phyloP scores from a whole-genome alignment of 2,329 filamentous ascomycete species.

The Colletotrichum falcatum region DNA sequence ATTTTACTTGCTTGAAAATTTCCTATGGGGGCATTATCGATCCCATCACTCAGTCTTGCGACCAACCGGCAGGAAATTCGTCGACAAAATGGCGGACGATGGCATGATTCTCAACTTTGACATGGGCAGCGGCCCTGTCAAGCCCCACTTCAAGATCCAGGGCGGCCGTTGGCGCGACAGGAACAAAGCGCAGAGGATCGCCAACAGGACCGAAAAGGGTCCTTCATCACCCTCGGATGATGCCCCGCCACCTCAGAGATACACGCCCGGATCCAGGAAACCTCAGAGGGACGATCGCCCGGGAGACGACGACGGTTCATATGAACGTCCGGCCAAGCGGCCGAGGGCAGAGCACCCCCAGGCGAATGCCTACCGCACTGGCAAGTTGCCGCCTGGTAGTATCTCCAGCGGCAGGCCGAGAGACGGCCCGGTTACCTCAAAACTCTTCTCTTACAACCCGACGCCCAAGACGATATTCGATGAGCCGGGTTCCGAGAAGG shows the following conservation, averaged over 20 bases:
- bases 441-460: slow-evolving; percentile 92
- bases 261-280: slow-evolving; percentile 34
- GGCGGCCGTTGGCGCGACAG: slow-evolving; percentile 96
- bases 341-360: slow-evolving; percentile 52
- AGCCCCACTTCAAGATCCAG: slow-evolving; percentile 76
- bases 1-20: slow-evolving; percentile 32
- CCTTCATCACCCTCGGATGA: slow-evolving; percentile 45
- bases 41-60: slow-evolving; percentile 13
- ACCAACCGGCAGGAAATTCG: slow-evolving; percentile 8
- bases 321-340: slow-evolving; percentile 57
- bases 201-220: slow-evolving; percentile 49
- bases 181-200: slow-evolving; percentile 79
- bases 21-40: slow-evolving; percentile 5
- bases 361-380: slow-evolving; percentile 50
- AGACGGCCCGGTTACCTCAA: slow-evolving; percentile 79
- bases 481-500: slow-evolving; percentile 56
- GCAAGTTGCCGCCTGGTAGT: slow-evolving; percentile 52
- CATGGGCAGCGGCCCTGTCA: slow-evolving; percentile 74
- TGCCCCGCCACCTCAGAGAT: slow-evolving; percentile 32
- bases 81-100: slow-evolving; percentile 84
- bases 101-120: slow-evolving; percentile 95
- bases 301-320: slow-evolving; percentile 47
- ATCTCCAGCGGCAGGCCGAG: slow-evolving; percentile 45
- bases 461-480: slow-evolving; percentile 72
- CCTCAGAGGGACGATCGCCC: slow-evolving; percentile 42